These are phyloP conservation scores for Ramaria sp. DNA, from an alignment of 768 basidiomycete genomes.

Conservation along the genomic window DNA sequence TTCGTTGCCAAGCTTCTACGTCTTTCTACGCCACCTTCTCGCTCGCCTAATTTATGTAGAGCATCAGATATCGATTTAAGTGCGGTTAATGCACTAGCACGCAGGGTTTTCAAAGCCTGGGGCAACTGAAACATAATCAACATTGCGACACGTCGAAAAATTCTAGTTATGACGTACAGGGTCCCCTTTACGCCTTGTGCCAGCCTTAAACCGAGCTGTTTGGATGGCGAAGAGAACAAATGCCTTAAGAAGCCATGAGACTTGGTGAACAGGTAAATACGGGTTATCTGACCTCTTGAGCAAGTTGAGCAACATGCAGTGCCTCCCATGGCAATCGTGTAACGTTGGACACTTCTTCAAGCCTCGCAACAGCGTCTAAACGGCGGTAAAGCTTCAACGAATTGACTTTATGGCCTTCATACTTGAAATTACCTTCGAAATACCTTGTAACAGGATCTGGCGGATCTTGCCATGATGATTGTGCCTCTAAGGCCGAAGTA, in stretches of 20 bases:
- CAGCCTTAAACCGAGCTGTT: slow-evolving; percentile 60
- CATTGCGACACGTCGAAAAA: neutral
- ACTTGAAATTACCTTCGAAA: slow-evolving; percentile 44
- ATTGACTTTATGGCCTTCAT: too few species aligned
- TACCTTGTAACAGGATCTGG: slow-evolving; percentile 42
- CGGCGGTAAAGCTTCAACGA: neutral
- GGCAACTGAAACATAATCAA: slow-evolving; percentile 37
- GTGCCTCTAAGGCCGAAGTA: slow-evolving; percentile 32
- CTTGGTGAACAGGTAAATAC: neutral
- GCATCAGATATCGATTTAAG: slow-evolving; percentile 48
- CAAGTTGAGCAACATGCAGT: slow-evolving; percentile 63
- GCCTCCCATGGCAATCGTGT: slow-evolving; percentile 36
- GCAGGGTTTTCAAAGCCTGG: slow-evolving; percentile 52
- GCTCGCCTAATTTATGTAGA: slow-evolving; percentile 40
- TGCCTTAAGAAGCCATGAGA: slow-evolving; percentile 32
- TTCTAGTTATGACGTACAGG: slow-evolving; percentile 41
- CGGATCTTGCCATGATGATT: slow-evolving; percentile 48
- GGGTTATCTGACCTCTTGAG: slow-evolving; percentile 49
- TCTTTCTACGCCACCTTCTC: slow-evolving; percentile 38
- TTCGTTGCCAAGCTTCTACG: slow-evolving; percentile 38
- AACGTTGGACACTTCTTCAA: slow-evolving; percentile 31
- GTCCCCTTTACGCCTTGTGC: slow-evolving; percentile 57
- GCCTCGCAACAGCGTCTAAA: slow-evolving; percentile 44
- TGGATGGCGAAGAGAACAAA: slow-evolving; percentile 62
- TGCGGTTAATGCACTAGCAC: slow-evolving; percentile 36